Conservation (phyloP, 805 yeast genomes). For the Candida orba region DNA sequence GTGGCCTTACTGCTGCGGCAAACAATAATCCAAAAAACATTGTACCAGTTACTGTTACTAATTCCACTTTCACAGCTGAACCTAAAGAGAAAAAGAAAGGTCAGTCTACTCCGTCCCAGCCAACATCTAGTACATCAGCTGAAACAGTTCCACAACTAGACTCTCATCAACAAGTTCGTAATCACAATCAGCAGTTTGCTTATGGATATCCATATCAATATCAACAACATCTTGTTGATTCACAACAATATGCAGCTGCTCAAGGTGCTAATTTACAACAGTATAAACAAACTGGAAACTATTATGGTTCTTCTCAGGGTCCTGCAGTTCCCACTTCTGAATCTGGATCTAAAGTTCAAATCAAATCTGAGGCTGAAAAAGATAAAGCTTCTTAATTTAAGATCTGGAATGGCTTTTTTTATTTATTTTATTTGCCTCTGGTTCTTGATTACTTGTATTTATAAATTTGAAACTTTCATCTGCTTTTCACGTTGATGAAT, state of each 20-base stretch:
- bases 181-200: slow-evolving; percentile 3
- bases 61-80: slow-evolving; percentile 17
- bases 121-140: neutral
- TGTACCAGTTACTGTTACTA: slow-evolving; percentile 23
- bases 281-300: slow-evolving; percentile 5
- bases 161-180: slow-evolving; percentile 1
- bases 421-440: no score
- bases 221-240: slow-evolving; percentile 7
- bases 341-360: neutral
- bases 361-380: slow-evolving; percentile 1
- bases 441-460: no score
- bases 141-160: neutral
- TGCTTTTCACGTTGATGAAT: neutral
- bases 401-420: no score
- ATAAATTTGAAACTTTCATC: no score
- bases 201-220: slow-evolving; percentile 13
- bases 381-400: neutral
- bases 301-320: slow-evolving; percentile 8
- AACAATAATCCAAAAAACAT: slow-evolving; percentile 23
- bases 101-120: neutral
- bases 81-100: slow-evolving; percentile 14
- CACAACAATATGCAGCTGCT: slow-evolving; percentile 3
- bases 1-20: slow-evolving; percentile 26
- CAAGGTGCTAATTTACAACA: slow-evolving; percentile 4
- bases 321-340: neutral